Conservation (phyloP, 441 rosid genomes). For the Populus hybrid region DNA sequence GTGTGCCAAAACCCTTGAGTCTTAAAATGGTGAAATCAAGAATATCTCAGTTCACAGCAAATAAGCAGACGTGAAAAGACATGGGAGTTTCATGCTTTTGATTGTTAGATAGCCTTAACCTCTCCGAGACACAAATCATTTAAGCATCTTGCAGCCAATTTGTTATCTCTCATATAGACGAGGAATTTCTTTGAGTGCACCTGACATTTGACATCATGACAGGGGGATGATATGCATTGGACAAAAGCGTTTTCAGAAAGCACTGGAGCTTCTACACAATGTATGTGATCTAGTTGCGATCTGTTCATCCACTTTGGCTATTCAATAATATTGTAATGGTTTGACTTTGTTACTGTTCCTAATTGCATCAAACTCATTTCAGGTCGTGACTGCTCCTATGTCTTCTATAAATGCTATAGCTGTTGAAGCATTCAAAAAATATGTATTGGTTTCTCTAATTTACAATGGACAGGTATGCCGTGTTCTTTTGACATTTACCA, state of each 20-base stretch:
- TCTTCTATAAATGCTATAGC: constrained; percentile 69
- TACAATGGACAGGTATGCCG: constrained; percentile 69
- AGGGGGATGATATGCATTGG: constrained; percentile 98
- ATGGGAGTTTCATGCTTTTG: neutral
- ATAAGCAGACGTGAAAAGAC: neutral
- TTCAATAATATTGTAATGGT: neutral
- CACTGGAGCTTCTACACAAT: constrained; percentile 91
- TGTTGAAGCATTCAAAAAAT: constrained; percentile 88
- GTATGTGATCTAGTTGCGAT: constrained; percentile 32
- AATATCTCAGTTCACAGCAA: neutral
- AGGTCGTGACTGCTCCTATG: constrained; percentile 98
- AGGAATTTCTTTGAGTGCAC: constrained; percentile 16
- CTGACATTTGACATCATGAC: constrained; percentile 27
- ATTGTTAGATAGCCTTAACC: neutral
- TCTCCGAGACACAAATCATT: neutral
- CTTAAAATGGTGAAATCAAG: constrained; percentile 1
- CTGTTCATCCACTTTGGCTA: constrained; percentile 21
- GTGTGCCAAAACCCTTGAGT: neutral
- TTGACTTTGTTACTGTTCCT: constrained; percentile 11
- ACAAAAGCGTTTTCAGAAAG: constrained; percentile 71
- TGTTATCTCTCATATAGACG: neutral
- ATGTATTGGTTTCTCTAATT: constrained; percentile 81
- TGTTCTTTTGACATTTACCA: neutral
- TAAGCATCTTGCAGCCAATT: constrained; percentile 8
- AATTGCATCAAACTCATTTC: constrained; percentile 16